Evolutionary conservation across 228 moss, liverwort and hornwort species (phyloP), one percentile per base, ranked within the genome.

Genomic region (Sphagnum fallax): DNA sequence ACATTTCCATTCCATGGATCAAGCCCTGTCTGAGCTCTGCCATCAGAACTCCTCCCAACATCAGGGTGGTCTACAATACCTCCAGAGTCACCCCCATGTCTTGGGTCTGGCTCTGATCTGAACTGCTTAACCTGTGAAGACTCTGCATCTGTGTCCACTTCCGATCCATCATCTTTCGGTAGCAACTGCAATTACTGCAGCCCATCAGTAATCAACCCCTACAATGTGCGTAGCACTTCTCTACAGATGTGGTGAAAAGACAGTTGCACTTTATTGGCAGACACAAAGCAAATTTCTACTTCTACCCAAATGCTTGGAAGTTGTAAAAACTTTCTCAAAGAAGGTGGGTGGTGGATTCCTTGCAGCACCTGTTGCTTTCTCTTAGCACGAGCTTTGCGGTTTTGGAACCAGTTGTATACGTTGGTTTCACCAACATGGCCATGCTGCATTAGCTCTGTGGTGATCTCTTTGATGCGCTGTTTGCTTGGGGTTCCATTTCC

Each of bases 321-420:
- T 65, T 65, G 48, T 50, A 50, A 65, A 14, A 13, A 65, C 50
- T 65, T 65, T 65, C 65, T 48, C 6, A 48, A 12, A 48, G 65
- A 50, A 13, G 14, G 65, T 7, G 50, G 72, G 50, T 78, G 51
- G 52, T 79, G 67, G 48, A 75, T 73, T 49, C 82, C 63, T 1
- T 76, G 77, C 50, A 75, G 79, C 32, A 89, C 79, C 70, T 97
- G 96, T 65, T 90, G 73, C 77, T 84, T 97, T 67, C 91, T 88
- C 62, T 89, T 97, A 4, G 89, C 91, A 63, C 97, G 86, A 0
- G 97, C 93, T 71, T 97, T 93, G 62, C 90, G 87, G 50, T 97
- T 97, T 61, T 93, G 93, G 69, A 97, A 97, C 97, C 93, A 97
- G 52, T 97, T 97, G 83, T 97, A 91, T 9, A 97, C 93, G 69